Evolutionary conservation across 257 asterid genomes (phyloP).

Genomic region (Solanum megistacrolobum): DNA sequence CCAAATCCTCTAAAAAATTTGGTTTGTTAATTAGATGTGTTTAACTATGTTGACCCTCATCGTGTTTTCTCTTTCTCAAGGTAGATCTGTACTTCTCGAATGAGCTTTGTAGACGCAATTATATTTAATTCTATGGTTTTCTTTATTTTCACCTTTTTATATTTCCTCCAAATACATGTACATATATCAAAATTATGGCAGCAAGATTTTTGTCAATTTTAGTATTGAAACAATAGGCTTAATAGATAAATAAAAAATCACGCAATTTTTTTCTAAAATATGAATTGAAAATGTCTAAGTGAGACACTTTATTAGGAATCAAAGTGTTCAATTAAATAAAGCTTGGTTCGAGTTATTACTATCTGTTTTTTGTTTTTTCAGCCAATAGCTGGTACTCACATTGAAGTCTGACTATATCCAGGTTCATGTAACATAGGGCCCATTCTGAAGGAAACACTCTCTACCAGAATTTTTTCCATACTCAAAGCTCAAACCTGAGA

Average conservation of each 20-base stretch:
- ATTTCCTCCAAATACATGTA: background rate
- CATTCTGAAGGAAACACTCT: no score
- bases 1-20: background rate
- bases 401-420: no score
- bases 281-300: background rate
- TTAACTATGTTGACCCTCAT: background rate
- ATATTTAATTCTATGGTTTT: background rate
- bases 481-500: no score
- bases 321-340: background rate
- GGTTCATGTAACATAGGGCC: no score
- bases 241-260: no score
- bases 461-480: rapidly evolving
- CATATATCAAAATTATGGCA: background rate
- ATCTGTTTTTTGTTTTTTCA: no score
- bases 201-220: background rate
- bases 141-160: background rate
- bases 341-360: background rate
- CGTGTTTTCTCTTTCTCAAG: background rate
- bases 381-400: no score
- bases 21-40: background rate
- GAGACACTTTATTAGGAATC: background rate
- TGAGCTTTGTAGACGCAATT: background rate
- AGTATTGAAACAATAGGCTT: background rate
- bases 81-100: background rate
- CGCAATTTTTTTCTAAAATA: background rate